Evolutionary conservation across 202 grass and related monocot genomes (phyloP).

Genomic region (Saccharum hybrid): DNA sequence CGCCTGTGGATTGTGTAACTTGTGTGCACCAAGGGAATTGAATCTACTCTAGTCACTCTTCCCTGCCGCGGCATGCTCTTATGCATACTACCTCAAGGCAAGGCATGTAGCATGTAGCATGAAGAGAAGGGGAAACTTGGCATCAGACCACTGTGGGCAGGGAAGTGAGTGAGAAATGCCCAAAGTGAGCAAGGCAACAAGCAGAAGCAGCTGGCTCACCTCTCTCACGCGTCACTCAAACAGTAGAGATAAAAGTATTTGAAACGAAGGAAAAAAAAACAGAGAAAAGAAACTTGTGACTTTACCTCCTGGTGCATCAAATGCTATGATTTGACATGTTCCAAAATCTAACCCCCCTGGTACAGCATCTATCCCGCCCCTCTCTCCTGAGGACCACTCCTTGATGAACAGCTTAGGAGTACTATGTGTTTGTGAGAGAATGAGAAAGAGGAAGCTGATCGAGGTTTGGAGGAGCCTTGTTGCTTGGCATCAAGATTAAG

Average conservation of each 20-base stretch:
- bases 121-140: slow-evolving; percentile 38
- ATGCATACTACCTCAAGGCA: slow-evolving; percentile 45
- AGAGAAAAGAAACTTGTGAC: slow-evolving; percentile 10
- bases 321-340: slow-evolving; percentile 53
- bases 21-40: slow-evolving; percentile 57
- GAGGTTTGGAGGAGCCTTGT: slow-evolving; percentile 11
- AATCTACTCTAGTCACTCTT: slow-evolving; percentile 20
- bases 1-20: slow-evolving; percentile 27
- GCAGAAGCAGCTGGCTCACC: slow-evolving; percentile 43
- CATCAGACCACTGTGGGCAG: slow-evolving; percentile 30
- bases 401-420: background rate
- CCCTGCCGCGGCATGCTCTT: slow-evolving; percentile 19
- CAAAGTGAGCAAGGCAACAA: slow-evolving; percentile 59
- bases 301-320: slow-evolving; percentile 50
- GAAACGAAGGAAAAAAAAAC: background rate
- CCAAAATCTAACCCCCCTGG: slow-evolving; percentile 45
- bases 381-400: background rate
- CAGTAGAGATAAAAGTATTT: slow-evolving; percentile 42
- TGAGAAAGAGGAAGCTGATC: slow-evolving; percentile 25
- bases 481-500: slow-evolving; percentile 52
- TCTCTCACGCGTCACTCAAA: slow-evolving; percentile 40
- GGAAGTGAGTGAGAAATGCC: slow-evolving; percentile 54
- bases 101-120: slow-evolving; percentile 32
- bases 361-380: slow-evolving; percentile 1
- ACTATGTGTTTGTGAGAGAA: background rate